phyloP scores from a whole-genome alignment of 225 moss, liverwort and hornwort genomes.

The Lunularia cruciata region DNA sequence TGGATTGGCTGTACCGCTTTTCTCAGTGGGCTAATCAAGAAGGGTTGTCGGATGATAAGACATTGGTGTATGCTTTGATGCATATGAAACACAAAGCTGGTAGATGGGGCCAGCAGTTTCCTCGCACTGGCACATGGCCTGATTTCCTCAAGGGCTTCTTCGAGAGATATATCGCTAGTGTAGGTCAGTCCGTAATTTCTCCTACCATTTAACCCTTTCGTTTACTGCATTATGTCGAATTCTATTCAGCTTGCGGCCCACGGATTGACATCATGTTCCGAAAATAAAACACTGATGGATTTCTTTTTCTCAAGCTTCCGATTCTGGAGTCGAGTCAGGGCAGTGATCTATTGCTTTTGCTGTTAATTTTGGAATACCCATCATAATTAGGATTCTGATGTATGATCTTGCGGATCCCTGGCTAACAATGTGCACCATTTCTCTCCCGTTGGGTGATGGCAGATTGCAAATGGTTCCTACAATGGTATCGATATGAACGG shows the following conservation, averaged over 20 bases:
- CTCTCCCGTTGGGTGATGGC: not conserved
- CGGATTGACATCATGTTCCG: no score
- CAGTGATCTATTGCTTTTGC: no score
- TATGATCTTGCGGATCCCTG: no score
- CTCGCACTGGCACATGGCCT: conserved; percentile 8
- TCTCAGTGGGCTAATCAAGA: conserved; percentile 29
- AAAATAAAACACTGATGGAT: no score
- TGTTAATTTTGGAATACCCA: no score
- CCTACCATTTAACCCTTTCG: not conserved
- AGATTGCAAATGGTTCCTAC: conserved; percentile 22
- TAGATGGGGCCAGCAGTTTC: conserved; percentile 20
- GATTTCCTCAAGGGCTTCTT: conserved; percentile 23
- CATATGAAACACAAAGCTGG: conserved; percentile 19
- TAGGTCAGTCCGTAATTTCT: not conserved
- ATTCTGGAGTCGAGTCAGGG: no score
- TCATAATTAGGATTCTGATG: no score
- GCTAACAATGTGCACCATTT: no score
- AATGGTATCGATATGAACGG: conserved; percentile 12
- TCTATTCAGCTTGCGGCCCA: no score
- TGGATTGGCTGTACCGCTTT: conserved; percentile 20
- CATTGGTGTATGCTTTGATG: conserved; percentile 1
- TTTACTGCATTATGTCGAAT: not conserved
- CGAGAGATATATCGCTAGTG: conserved; percentile 15
- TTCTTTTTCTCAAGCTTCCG: no score
- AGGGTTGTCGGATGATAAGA: conserved; percentile 21